A percentile compares a stretch with the other conserved stretches of the same genome.
These are phyloP conservation scores for Lupinus albus DNA, from an alignment of 306 rosid species.

Conservation along the genomic window DNA sequence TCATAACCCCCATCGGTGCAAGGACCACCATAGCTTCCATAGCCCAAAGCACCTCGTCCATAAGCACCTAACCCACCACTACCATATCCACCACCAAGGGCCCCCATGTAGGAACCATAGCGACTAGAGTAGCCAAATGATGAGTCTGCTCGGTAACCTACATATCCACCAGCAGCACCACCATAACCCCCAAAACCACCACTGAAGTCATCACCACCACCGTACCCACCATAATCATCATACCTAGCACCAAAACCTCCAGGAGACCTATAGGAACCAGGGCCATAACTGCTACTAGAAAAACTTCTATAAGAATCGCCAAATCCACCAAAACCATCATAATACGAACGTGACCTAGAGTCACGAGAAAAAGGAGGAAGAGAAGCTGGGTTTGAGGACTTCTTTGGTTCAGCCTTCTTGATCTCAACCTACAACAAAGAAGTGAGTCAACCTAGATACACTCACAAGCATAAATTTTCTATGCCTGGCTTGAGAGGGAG, in stretches of 20 bases:
- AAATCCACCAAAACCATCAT: constrained; percentile 78
- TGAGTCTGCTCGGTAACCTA: constrained; percentile 53
- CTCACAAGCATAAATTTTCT: constrained; percentile 41
- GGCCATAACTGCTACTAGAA: constrained; percentile 70
- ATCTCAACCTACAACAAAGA: constrained; percentile 99
- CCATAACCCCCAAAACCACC: constrained; percentile 58
- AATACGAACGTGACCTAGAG: constrained; percentile 90
- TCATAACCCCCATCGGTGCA: constrained; percentile 49
- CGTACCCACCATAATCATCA: constrained; percentile 68
- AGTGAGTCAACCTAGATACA: constrained; percentile 81
- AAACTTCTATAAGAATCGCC: constrained; percentile 81
- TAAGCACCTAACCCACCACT: constrained; percentile 56
- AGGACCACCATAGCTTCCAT: constrained; percentile 60
- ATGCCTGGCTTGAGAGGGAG: constrained; percentile 48
- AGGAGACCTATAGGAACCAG: constrained; percentile 83
- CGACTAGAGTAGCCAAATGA: constrained; percentile 59
- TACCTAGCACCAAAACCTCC: constrained; percentile 75
- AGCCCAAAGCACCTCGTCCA: constrained; percentile 54
- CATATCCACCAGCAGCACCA: constrained; percentile 45
- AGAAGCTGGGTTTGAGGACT: constrained; percentile 88
- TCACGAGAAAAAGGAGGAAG: constrained; percentile 89
- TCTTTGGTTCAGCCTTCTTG: constrained; percentile 99
- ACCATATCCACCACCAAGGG: constrained; percentile 57
- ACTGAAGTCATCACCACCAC: constrained; percentile 54
- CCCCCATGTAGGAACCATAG: constrained; percentile 62